Conservation (phyloP, 331 rosid genomes). For the Cucumis variabilis region DNA sequence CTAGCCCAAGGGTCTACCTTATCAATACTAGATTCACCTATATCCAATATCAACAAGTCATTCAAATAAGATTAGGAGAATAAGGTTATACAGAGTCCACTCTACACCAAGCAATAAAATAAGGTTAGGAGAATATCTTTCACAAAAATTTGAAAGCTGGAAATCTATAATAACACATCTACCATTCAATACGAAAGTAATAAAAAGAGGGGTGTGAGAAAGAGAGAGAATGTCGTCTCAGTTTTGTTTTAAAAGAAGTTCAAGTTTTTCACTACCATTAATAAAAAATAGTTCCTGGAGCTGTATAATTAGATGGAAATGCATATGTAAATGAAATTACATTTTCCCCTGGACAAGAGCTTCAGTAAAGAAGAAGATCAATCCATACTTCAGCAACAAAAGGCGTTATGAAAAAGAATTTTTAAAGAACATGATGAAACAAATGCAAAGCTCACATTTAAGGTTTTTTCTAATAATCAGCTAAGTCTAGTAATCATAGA, state of each 20-base stretch:
- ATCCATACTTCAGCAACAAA: neutral
- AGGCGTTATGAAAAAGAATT: neutral
- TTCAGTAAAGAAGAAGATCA: neutral
- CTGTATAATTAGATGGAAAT: neutral
- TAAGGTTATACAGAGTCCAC: conserved; percentile 90
- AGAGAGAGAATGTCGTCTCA: neutral
- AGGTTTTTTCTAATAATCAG: conserved; percentile 1
- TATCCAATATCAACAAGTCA: too few relatives aligned
- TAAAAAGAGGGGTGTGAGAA: neutral
- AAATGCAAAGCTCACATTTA: neutral
- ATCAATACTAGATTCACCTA: too few relatives aligned
- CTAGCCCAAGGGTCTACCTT: too few relatives aligned
- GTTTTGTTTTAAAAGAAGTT: neutral
- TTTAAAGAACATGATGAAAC: neutral
- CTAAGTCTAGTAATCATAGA: too few relatives aligned
- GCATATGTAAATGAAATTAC: neutral
- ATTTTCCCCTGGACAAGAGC: neutral
- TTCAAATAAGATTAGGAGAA: too few relatives aligned
- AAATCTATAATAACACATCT: neutral
- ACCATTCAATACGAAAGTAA: neutral
- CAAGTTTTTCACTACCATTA: neutral
- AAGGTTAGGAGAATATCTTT: conserved; percentile 16
- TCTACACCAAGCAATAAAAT: conserved; percentile 56
- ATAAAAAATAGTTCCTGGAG: neutral
- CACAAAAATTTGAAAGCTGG: neutral